Percentiles rank a stretch among this genome's conserved stretches.
phyloP scores from a whole-genome alignment of 768 basidiomycete genomes.

The Mycena albidolilacea region DNA sequence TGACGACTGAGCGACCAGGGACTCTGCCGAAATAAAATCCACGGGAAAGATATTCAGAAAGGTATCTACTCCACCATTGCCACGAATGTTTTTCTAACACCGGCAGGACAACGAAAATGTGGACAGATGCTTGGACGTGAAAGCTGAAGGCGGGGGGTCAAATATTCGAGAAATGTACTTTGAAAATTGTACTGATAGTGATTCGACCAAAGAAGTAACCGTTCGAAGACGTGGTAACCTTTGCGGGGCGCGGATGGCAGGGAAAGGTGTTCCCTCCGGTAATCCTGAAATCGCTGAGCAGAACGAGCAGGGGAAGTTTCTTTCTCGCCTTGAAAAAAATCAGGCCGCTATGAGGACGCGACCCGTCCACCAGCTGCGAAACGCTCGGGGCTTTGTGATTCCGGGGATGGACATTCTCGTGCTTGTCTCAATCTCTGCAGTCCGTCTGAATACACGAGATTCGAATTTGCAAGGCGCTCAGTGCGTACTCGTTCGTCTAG shows the following conservation, averaged over 20 bases:
- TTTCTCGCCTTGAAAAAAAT: no score
- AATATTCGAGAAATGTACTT: slow-evolving; percentile 21
- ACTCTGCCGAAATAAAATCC: slow-evolving; percentile 20
- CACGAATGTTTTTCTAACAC: slow-evolving; percentile 15
- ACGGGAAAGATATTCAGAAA: slow-evolving; percentile 16
- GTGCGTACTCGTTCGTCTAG: no score
- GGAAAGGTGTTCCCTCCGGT: no score
- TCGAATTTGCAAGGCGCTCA: no score
- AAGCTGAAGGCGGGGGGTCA: not conserved
- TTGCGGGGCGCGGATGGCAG: not conserved
- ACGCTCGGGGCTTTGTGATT: no score
- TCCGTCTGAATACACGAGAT: no score
- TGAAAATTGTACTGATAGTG: slow-evolving; percentile 19
- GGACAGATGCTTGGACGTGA: slow-evolving; percentile 5
- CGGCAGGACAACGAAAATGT: slow-evolving; percentile 16
- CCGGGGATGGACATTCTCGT: no score
- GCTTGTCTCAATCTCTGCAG: no score
- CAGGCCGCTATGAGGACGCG: no score
- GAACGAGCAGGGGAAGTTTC: not conserved
- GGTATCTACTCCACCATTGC: slow-evolving; percentile 19
- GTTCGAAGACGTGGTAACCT: slow-evolving; percentile 20
- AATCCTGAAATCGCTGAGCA: slow-evolving; percentile 7
- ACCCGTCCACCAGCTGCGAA: no score
- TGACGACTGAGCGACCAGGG: slow-evolving; percentile 16
- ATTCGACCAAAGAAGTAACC: slow-evolving; percentile 19